Percentiles rank a stretch among this genome's conserved stretches.
These are phyloP conservation scores for Pseudozyma pruni DNA, from an alignment of 1,284 basidiomycete genomes.

Conservation along the genomic window DNA sequence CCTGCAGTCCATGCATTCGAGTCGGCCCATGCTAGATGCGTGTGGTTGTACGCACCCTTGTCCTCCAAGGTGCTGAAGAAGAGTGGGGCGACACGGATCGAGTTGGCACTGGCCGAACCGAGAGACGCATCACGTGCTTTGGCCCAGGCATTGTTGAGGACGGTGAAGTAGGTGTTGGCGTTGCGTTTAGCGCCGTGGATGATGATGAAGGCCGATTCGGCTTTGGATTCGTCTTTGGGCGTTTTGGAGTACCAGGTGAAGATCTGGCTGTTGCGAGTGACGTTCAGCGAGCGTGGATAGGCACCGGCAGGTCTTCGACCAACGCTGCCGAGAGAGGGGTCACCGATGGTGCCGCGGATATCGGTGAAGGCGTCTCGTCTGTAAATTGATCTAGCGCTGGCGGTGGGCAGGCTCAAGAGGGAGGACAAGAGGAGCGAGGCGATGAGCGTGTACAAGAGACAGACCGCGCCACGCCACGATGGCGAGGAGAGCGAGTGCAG, in stretches of 20 bases:
- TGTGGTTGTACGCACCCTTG: conserved; percentile 18
- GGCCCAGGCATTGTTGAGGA: conserved; percentile 43
- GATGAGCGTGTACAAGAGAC: conserved; percentile 4
- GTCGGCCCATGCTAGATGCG: conserved; percentile 52
- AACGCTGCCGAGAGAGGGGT: conserved; percentile 6
- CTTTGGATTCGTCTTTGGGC: conserved; percentile 32
- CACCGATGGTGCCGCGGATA: conserved; percentile 24
- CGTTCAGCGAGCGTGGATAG: conserved; percentile 22
- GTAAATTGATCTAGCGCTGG: background rate
- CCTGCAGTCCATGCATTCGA: conserved; percentile 55
- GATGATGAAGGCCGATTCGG: conserved; percentile 52
- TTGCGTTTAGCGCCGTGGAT: conserved; percentile 57
- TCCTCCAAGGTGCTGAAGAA: conserved; percentile 56
- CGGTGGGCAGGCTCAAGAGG: background rate
- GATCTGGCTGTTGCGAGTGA: conserved; percentile 13
- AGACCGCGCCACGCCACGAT: background rate
- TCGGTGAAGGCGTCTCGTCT: conserved; percentile 36
- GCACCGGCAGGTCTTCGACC: conserved; percentile 19
- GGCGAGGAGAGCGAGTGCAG: background rate
- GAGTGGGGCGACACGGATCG: conserved; percentile 52
- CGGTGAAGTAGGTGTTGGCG: conserved; percentile 45
- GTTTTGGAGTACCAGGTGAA: conserved; percentile 54
- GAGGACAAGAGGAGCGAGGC: conserved; percentile 3
- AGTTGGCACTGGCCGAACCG: conserved; percentile 26
- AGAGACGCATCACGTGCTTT: conserved; percentile 15